A percentile compares a stretch with the other conserved stretches of the same genome.
Conservation (phyloP, 2,329 filamentous ascomycete genomes). For the Colletotrichum musicola region DNA sequence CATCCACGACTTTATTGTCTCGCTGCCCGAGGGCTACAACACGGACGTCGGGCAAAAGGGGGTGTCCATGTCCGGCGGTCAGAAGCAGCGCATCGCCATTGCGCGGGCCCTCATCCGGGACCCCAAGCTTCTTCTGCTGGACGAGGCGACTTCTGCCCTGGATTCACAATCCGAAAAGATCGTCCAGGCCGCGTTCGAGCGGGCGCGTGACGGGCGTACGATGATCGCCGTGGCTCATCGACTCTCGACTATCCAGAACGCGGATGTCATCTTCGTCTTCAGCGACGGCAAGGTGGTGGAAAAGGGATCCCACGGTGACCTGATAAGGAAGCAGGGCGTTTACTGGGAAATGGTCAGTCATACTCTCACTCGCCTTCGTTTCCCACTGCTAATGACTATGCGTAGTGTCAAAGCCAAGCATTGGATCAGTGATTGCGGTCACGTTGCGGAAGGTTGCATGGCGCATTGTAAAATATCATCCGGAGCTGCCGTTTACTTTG, state of each 20-base stretch:
- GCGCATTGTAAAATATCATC: background rate
- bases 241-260: conserved; percentile 56
- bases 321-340: conserved; percentile 32
- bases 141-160: conserved; percentile 69
- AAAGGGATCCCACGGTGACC: conserved; percentile 52
- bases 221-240: conserved; percentile 58
- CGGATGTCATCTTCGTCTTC: conserved; percentile 60
- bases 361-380: background rate
- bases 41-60: conserved; percentile 67
- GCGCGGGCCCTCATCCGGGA: conserved; percentile 66
- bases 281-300: conserved; percentile 56
- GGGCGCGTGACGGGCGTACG: conserved; percentile 47
- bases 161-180: conserved; percentile 67
- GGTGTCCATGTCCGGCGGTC: conserved; percentile 67
- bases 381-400: conserved; percentile 5
- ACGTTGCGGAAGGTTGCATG: background rate
- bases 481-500: background rate
- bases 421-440: conserved; percentile 29
- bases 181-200: conserved; percentile 57
- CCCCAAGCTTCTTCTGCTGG: conserved; percentile 64
- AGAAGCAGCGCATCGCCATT: conserved; percentile 68
- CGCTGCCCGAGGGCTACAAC: conserved; percentile 63
- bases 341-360: conserved; percentile 40
- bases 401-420: conserved; percentile 40
- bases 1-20: conserved; percentile 68